Conservation (phyloP, 495 filamentous ascomycete species). For the Penicillium longicatenatum region DNA sequence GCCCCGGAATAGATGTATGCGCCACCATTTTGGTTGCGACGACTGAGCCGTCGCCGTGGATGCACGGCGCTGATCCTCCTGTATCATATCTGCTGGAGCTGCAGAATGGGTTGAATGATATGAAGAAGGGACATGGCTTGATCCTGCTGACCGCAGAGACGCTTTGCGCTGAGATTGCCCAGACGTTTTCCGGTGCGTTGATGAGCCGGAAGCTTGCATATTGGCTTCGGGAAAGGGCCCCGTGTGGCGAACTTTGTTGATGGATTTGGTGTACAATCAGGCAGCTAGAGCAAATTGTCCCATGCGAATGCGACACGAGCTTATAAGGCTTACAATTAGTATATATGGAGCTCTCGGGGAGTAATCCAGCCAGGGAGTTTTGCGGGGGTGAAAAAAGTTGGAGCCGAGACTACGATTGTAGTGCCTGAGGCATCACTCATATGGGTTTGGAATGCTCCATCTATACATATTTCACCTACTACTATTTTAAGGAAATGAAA, state of each 20-base stretch:
- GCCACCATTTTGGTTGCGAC: constrained; percentile 57
- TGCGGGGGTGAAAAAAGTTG: constrained; percentile 16
- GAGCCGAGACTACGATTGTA: constrained; percentile 15
- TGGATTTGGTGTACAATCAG: background rate
- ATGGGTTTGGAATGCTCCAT: background rate
- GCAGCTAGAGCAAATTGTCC: background rate
- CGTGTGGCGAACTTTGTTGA: constrained; percentile 26
- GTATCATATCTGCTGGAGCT: constrained; percentile 11
- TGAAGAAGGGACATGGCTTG: constrained; percentile 11
- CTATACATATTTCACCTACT: background rate
- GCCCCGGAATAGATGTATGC: constrained; percentile 56
- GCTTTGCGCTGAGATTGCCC: constrained; percentile 34
- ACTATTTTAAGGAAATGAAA: background rate
- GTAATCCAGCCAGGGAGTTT: background rate
- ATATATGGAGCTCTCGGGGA: background rate
- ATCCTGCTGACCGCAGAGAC: constrained; percentile 23
- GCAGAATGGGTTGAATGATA: constrained; percentile 16
- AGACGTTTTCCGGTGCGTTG: constrained; percentile 33
- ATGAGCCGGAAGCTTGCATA: constrained; percentile 29
- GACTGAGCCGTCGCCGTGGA: constrained; percentile 16
- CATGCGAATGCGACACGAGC: background rate
- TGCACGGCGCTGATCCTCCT: constrained; percentile 11
- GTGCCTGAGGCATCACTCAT: constrained; percentile 22
- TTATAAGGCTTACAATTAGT: background rate
- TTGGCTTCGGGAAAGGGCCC: constrained; percentile 27